Evolutionary conservation across 1,139 yeast genomes (phyloP), one percentile per base, ranked within the genome.

Genomic region (Fermentozyma sake): DNA sequence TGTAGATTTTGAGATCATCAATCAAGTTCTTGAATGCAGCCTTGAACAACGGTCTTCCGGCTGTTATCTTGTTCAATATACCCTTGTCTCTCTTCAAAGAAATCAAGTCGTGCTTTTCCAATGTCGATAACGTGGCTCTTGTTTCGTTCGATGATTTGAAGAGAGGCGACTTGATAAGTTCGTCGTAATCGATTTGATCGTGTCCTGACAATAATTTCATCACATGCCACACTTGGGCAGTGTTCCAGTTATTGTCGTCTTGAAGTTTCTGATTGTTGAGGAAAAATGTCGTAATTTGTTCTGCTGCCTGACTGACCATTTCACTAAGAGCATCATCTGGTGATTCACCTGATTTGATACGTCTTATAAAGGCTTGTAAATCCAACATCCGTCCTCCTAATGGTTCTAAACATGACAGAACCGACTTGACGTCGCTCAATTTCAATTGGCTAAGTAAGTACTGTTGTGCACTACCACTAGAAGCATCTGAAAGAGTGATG

Each of bases 361-460:
- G 80, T 46, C 97, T 74, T 1, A 83, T 82, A 56, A 86, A 86
- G 12, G 94, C 80, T 54, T 91, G 96, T 31, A 91, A 66, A 50
- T 91, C 98, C 30, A 89, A 68, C 89, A 91, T 83, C 39, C 98
- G 75, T 22, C 98, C 98, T 8, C 98, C 98, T 16, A 91, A 58
- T 6, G 95, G 94, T 14, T 61, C 74, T 27, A 89, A 58, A 20
- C 81, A 73, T 3, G 58, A 52, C 19, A 78, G 81, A 20, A 84
- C 58, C 6, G 60, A 58, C 2, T 44, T 35, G 20, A 35, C 34
- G 28, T 46, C 46, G n/a, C 43, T 44, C 29, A 48, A 42, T 20
- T 39, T 42, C 26, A 84, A 56, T 36, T 83, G 91, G 28, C 70
- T 71, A 37, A 72, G 44, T 11, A 89, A 87, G 53, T 79, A 91